phyloP scores from a whole-genome alignment of 2,329 filamentous ascomycete species.

The Arthroderma uncinatum region DNA sequence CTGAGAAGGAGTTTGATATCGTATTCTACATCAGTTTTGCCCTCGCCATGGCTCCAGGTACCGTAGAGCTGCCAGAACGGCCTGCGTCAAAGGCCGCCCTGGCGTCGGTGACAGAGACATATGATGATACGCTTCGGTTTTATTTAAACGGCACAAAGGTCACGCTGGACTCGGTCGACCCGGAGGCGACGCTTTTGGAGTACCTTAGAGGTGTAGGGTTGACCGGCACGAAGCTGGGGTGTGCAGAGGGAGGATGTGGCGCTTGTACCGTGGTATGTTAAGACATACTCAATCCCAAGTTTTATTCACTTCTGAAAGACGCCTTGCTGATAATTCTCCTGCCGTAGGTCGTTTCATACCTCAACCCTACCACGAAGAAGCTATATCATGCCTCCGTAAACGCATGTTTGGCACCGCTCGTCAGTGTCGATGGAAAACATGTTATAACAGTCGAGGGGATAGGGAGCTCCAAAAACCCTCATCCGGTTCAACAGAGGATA shows the following conservation, averaged over 20 bases:
- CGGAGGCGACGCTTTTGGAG: constrained; percentile 82
- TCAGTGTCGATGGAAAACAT: constrained; percentile 93
- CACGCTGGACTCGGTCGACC: constrained; percentile 73
- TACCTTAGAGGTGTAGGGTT: constrained; percentile 86
- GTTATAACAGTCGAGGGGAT: constrained; percentile 97
- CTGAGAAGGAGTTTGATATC: not conserved
- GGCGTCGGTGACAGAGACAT: constrained; percentile 57
- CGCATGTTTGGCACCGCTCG: constrained; percentile 83
- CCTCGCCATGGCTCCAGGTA: constrained; percentile 48
- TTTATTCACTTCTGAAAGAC: not conserved
- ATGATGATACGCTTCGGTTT: constrained; percentile 81
- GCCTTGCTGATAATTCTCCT: not conserved
- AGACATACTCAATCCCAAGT: not conserved
- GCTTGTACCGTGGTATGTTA: constrained; percentile 72
- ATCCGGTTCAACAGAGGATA: constrained; percentile 82
- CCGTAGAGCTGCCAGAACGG: constrained; percentile 35
- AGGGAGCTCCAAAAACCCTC: constrained; percentile 72
- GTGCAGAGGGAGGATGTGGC: constrained; percentile 90
- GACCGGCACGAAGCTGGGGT: constrained; percentile 92
- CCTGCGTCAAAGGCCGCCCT: constrained; percentile 36
- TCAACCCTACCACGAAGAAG: constrained; percentile 80
- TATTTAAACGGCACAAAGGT: constrained; percentile 92
- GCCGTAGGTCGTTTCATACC: constrained; percentile 65
- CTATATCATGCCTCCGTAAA: constrained; percentile 97
- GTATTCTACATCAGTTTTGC: not conserved